Evolutionary conservation across 495 filamentous ascomycete species (phyloP), one percentile per base, ranked within the genome.

Genomic region (Stereocaulon alpinum): DNA sequence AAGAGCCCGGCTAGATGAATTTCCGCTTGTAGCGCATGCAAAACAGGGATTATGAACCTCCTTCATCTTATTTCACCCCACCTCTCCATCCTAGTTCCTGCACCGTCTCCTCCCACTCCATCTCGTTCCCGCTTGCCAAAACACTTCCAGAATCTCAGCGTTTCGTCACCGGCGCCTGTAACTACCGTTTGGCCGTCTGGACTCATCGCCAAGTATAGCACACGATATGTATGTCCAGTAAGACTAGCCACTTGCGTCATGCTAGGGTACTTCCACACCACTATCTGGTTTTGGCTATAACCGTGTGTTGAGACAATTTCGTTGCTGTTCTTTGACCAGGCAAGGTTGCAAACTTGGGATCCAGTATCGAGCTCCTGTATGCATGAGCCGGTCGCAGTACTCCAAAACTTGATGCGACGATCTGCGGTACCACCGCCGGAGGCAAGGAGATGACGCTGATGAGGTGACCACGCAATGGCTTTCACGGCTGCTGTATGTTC

Each of bases 381-480:
- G 41, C 85, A 75, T 2, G 82, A 76, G 6, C 90, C 87, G 0
- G 85, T 86, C 24, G 88, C 76, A 1, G 93, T 98, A 66, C 97
- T 93, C 86, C 94, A 95, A 72, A 98, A 98, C 60, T 94, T 95
- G 71, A 98, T 98, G 24, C 88, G 82, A 51, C 92, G 82, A 74
- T 98, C 93, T 18, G 91, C 93, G 0, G 93, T 98, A 65, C 93
- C 93, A 58, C 93, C 93, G 43, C 93, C 93, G 11, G 89, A 95
- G n/a, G 93, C 94, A 22, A 98, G 81, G 1, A 96, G 82, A 49
- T 91, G 87, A 45, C 86, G 86, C 63, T 97, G 93, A 71, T 98
- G 93, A 20, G 93, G 93, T 29, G 89, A 95, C 93, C 93, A 98
- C n/a, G 93, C 87, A 62, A 98, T 96, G 11, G 93, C 93, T 70